Base-by-base conservation (phyloP, 78 protist species). In the Capsaspora owczarzaki region DNA sequence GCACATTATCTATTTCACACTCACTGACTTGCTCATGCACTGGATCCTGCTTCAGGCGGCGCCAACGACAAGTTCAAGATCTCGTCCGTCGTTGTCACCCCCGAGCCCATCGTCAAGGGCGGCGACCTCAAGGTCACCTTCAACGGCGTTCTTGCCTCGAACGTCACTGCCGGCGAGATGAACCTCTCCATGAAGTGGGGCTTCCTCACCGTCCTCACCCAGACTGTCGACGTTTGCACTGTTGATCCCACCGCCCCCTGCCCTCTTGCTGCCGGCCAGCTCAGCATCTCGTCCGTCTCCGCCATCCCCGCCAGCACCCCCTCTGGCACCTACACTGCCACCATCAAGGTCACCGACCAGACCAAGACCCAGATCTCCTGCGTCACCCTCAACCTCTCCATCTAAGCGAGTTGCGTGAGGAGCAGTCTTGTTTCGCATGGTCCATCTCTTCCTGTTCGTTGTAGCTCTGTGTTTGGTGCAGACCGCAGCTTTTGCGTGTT, bases 31-130 rank as follows among this genome's bases (percentile, higher is more conserved):
- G n/a, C n/a, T n/a, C n/a, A n/a, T n/a, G n/a, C n/a, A n/a, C n/a
- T n/a, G n/a, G n/a, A n/a, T n/a, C n/a, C 16, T 49, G 10, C 56
- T n/a, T 16, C 66, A 56, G 66, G 35, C 35, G 29, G 4, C 66
- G 25, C 66, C 14, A 29, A 29, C n/a, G 66, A 56, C 66, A 16
- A 56, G 33, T 56, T 56, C n/a, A 56, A 16, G 35, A 16, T 29
- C 66, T 25, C 66, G 35, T 25, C 12, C 66, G 79, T 82, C 61
- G 2, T 4, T 2, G 47, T 82, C 85, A 47, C 79, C 5, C 85
- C 85, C 61, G 61, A 40, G 10, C 63, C 85, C 19, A 78, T 79
- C 27, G 68, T 44, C 70, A 70, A 66, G 49, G 84, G 84, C 33
- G 27, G 14, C 41, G 44, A 8, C 20, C 61, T 71, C 60, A 72